Evolutionary conservation across 192 early-diverging fungal genomes (phyloP).

Genomic region (Cladochytrium replicatum): DNA sequence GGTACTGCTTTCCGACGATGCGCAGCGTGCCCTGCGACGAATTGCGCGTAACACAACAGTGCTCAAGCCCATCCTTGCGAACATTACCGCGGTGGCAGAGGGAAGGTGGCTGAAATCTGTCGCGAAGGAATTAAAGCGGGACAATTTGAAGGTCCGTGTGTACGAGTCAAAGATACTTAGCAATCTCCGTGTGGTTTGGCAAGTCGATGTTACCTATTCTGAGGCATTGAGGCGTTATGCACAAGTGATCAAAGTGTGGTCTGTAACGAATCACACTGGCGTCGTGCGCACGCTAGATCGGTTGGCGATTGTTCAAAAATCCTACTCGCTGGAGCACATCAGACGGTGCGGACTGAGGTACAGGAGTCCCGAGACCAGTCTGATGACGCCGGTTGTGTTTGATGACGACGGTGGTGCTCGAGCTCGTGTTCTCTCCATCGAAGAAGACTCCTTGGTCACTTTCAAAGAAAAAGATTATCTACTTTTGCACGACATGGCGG

Average conservation of each 20-base stretch:
- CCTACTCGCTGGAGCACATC: not conserved
- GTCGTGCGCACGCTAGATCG: conserved; percentile 1
- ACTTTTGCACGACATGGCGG: conserved; percentile 16
- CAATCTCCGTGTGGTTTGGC: conserved; percentile 18
- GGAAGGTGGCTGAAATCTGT: conserved; percentile 9
- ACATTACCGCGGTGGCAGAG: conserved; percentile 9
- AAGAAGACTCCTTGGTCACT: not conserved
- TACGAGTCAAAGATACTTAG: conserved; percentile 14
- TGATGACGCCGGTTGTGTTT: not conserved
- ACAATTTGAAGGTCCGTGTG: conserved; percentile 4
- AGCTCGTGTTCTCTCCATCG: not conserved
- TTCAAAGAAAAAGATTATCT: conserved; percentile 1
- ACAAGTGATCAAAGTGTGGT: conserved; percentile 15
- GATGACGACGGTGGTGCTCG: not conserved
- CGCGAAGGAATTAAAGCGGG: conserved; percentile 2
- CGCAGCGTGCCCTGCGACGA: too few relatives aligned
- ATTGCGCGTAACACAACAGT: conserved; percentile 1
- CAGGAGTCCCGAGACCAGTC: not conserved
- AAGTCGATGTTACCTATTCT: conserved; percentile 15
- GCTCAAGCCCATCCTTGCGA: conserved; percentile 9
- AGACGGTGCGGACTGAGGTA: not conserved
- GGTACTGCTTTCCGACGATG: too few relatives aligned
- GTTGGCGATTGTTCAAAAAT: not conserved
- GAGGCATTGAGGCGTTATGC: conserved; percentile 3
- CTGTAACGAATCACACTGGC: conserved; percentile 8